Evolutionary conservation across 2,329 filamentous ascomycete species (phyloP), one percentile per base, ranked within the genome.

Genomic region (Xylariaceae sp.): DNA sequence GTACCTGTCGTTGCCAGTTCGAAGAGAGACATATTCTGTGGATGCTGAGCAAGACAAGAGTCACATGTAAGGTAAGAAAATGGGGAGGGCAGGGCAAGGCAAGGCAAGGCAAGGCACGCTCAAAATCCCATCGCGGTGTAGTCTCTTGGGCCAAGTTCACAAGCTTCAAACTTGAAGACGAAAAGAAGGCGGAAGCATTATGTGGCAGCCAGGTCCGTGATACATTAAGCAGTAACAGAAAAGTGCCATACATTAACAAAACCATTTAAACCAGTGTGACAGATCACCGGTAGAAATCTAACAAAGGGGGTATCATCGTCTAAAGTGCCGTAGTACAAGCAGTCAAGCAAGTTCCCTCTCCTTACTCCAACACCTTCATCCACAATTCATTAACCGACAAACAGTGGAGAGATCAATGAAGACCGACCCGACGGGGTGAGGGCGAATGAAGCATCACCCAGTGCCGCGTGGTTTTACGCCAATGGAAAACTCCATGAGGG

Each of bases 241-340:
- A 37, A 3, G 8, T 8, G 12, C 35, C 35, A 37, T 37, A 11
- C 8, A 11, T 11, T 11, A 7, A 37, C 12, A 37, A 37, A 5
- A 11, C 8, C 8, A 19, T 37, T 9, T 11, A 37, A 9, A 11
- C 35, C 35, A 37, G 35, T 37, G 5, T 37, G 35, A 7, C 35
- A 7, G 35, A 37, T 11, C n/a, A 37, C 3, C n/a, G n/a, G 42
- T 42, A 26, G 27, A 29, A 43, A 11, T 47, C 50, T 50, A 47
- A 56, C 26, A 34, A 3, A 11, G 30, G 50, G 54, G 54, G 51
- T 53, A 56, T 56, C 50, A 46, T 46, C 29, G 40, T 32, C 54
- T 26, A 2, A 27, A 35, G 41, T 53, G 34, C 27, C 50, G 53
- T 56, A 53, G 29, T 50, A 56, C 54, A 56, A 42, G 34, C n/a